Base-by-base conservation (phyloP, 2,329 filamentous ascomycete species). In the Elsinoe batatas region DNA sequence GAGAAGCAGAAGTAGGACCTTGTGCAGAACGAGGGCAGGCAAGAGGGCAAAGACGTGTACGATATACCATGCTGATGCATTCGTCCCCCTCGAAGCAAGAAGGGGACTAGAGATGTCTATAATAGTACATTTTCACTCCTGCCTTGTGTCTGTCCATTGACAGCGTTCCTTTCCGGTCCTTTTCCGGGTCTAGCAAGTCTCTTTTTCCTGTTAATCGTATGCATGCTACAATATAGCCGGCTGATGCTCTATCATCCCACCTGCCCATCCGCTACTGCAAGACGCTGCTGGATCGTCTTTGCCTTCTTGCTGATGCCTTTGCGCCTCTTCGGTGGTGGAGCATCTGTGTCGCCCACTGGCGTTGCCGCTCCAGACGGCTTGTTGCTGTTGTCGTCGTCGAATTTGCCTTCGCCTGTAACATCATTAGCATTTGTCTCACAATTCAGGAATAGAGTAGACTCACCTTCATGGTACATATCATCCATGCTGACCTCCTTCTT, bases 391-490 rank as follows among this genome's bases (percentile, higher is more conserved):
- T 95, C 90, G 64, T 97, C 91, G 64, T 97, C 91, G 72, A 98
- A 98, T 69, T 95, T 84, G 58, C 93, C 93, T 78, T 98, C 93
- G 65, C 91, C 91, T 97, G 66, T 54, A 33, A 59, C 36, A 42
- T 22, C 1, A 64, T 78, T 67, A 73, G 68, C 59, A 61, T 37
- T 32, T 26, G 33, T 58, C 37, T 17, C 20, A 40, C 46, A n/a
- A 33, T 42, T 33, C 22, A 10, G n/a, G 15, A 38, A 12, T 15
- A 17, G 33, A 53, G 43, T 13, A 42, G 8, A 74, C 88, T 83
- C 71, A 95, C 93, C 93, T 79, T 98, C 93, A 69, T 98, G 93
- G 74, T 98, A 98, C 88, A 98, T 90, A 68, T 96, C 91, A 69
- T 97, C 93, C 71, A 97, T 74, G 65, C 78, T 83, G 60, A 84